A percentile compares a stretch with the other conserved stretches of the same genome.
Evolutionary conservation across 352 stramenopile species (phyloP).

Genomic region (Pythium guiyangense): DNA sequence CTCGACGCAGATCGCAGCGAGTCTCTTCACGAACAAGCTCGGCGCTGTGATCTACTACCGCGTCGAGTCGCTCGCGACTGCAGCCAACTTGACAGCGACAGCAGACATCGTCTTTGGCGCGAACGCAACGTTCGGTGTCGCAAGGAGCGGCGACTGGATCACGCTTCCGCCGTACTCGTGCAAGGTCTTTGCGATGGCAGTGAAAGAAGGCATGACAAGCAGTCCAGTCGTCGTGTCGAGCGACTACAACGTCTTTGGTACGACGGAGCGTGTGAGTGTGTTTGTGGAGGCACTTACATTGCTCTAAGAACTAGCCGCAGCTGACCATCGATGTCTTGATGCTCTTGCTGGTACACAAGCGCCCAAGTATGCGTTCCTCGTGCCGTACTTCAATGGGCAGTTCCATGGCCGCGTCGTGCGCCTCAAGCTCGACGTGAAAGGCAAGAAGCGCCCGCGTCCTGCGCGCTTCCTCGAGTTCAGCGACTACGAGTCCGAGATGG

Average conservation of each 20-base stretch:
- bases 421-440: constrained; percentile 66
- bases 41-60: constrained; percentile 58
- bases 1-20: constrained; percentile 47
- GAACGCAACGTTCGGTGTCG: constrained; percentile 20
- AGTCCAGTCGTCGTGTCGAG: constrained; percentile 47
- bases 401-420: constrained; percentile 64
- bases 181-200: constrained; percentile 49
- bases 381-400: constrained; percentile 63
- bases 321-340: background rate
- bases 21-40: constrained; percentile 50
- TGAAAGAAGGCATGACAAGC: constrained; percentile 56
- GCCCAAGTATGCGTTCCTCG: constrained; percentile 65
- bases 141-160: constrained; percentile 39
- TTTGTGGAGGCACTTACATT: background rate
- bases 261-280: background rate
- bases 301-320: too few relatives aligned
- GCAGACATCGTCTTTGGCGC: constrained; percentile 22
- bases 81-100: constrained; percentile 7
- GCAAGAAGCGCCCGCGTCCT: constrained; percentile 68
- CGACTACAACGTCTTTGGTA: constrained; percentile 60
- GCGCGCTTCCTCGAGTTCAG: constrained; percentile 78
- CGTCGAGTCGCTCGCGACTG: constrained; percentile 19
- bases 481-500: constrained; percentile 59
- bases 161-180: constrained; percentile 52
- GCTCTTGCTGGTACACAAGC: constrained; percentile 19